A percentile compares a stretch with the other conserved stretches of the same genome.
phyloP scores from a whole-genome alignment of 2,329 filamentous ascomycete genomes.

The Dothiorella sarmentorum region DNA sequence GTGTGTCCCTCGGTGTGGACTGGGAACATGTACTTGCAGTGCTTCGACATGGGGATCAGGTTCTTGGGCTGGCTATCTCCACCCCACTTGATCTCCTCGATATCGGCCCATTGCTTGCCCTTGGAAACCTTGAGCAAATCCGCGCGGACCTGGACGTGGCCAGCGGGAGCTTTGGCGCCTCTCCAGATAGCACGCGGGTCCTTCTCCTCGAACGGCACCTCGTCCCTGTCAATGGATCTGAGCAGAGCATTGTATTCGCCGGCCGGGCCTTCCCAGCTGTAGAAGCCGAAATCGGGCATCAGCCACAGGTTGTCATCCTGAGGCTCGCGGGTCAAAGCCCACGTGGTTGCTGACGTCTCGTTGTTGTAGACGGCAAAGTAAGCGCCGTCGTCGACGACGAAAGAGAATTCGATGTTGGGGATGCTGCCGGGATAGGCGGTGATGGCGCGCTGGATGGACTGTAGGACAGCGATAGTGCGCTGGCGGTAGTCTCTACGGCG shows the following conservation, averaged over 20 bases:
- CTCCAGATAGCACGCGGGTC: conserved; percentile 24
- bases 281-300: conserved; percentile 27
- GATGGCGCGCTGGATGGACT: conserved; percentile 54
- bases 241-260: conserved; percentile 19
- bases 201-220: conserved; percentile 20
- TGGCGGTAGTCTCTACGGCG: conserved; percentile 22
- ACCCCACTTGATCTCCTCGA: conserved; percentile 20
- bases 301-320: conserved; percentile 20
- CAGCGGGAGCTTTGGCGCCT: conserved; percentile 24
- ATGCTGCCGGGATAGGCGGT: conserved; percentile 48
- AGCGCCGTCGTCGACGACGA: conserved; percentile 42
- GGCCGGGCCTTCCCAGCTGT: conserved; percentile 15
- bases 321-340: conserved; percentile 15
- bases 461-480: conserved; percentile 45
- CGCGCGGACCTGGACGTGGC: conserved; percentile 22
- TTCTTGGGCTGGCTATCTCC: conserved; percentile 13
- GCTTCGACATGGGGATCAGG: conserved; percentile 25
- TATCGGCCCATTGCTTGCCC: conserved; percentile 24
- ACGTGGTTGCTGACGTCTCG: conserved; percentile 12
- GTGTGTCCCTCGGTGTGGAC: conserved; percentile 27
- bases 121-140: conserved; percentile 23
- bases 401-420: conserved; percentile 52
- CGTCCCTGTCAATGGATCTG: conserved; percentile 15
- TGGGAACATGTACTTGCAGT: conserved; percentile 24
- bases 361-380: conserved; percentile 16